Evolutionary conservation across 2,329 filamentous ascomycete species (phyloP).

Genomic region (Penicillium sp.): DNA sequence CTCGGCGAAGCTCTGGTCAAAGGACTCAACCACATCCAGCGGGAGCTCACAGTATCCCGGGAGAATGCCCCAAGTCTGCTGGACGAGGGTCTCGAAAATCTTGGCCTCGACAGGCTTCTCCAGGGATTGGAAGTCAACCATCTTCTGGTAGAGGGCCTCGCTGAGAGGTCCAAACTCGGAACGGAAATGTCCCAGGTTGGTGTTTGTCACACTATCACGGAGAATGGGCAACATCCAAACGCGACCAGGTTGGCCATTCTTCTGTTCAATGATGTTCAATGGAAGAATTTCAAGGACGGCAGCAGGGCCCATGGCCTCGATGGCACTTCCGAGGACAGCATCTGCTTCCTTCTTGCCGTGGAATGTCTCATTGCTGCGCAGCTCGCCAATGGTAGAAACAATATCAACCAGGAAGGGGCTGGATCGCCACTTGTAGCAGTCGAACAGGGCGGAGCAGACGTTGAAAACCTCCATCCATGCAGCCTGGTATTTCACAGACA

Average conservation of each 20-base stretch:
- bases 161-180: conserved; percentile 85
- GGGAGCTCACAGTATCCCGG: conserved; percentile 95
- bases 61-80: conserved; percentile 91
- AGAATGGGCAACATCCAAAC: conserved; percentile 95
- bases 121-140: conserved; percentile 75
- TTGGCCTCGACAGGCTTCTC: conserved; percentile 96
- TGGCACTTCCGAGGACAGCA: conserved; percentile 80
- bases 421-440: conserved; percentile 80
- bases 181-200: conserved; percentile 80
- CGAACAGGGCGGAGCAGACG: conserved; percentile 82
- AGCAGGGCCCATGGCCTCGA: conserved; percentile 86
- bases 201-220: conserved; percentile 86
- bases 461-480: conserved; percentile 96
- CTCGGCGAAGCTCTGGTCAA: conserved; percentile 88
- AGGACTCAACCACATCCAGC: conserved; percentile 71
- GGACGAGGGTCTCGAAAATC: conserved; percentile 94
- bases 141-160: conserved; percentile 82
- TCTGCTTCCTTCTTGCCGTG: conserved; percentile 94
- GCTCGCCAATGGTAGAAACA: conserved; percentile 77
- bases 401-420: conserved; percentile 75
- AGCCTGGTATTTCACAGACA: conserved; percentile 88
- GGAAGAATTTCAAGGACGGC: conserved; percentile 79
- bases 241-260: conserved; percentile 74
- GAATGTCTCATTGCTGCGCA: conserved; percentile 85
- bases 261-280: conserved; percentile 77